A percentile compares a stretch with the other conserved stretches of the same genome.
phyloP scores from a whole-genome alignment of 805 yeast genomes.

The Brettanomyces naardenensis region DNA sequence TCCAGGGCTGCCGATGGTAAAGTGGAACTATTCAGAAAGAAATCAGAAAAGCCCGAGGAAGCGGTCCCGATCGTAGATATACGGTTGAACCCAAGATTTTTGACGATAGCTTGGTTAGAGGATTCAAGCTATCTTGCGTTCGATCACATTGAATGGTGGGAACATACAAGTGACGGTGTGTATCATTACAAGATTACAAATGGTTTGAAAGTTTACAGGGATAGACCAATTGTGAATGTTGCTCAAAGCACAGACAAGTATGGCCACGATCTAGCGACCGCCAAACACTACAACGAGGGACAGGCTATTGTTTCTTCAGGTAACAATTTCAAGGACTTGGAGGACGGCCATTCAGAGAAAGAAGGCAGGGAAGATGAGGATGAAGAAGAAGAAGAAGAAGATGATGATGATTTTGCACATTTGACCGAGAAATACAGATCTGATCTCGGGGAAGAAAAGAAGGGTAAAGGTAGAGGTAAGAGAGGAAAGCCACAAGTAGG shows the following conservation, averaged over 20 bases:
- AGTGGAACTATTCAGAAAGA: slow-evolving; percentile 30
- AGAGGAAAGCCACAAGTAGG: slow-evolving; percentile 57
- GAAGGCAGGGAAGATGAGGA: slow-evolving; percentile 28
- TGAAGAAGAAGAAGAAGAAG: slow-evolving; percentile 31
- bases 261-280: slow-evolving; percentile 47
- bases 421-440: slow-evolving; percentile 47
- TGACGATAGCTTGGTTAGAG: slow-evolving; percentile 56
- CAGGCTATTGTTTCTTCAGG: slow-evolving; percentile 58
- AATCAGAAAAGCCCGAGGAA: slow-evolving; percentile 20
- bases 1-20: slow-evolving; percentile 44
- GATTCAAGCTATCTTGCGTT: slow-evolving; percentile 49
- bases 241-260: slow-evolving; percentile 30
- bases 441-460: slow-evolving; percentile 10
- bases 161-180: slow-evolving; percentile 18
- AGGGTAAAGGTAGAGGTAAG: slow-evolving; percentile 19
- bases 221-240: slow-evolving; percentile 32
- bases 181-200: slow-evolving; percentile 18
- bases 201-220: slow-evolving; percentile 25
- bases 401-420: slow-evolving; percentile 23
- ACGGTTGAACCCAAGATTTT: slow-evolving; percentile 21
- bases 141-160: slow-evolving; percentile 45
- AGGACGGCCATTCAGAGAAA: slow-evolving; percentile 36
- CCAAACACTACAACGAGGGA: slow-evolving; percentile 52
- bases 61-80: slow-evolving; percentile 18
- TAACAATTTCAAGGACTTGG: slow-evolving; percentile 49